Conservation (phyloP, 176 grass and related monocot species). For the Tuctoria greenei region DNA sequence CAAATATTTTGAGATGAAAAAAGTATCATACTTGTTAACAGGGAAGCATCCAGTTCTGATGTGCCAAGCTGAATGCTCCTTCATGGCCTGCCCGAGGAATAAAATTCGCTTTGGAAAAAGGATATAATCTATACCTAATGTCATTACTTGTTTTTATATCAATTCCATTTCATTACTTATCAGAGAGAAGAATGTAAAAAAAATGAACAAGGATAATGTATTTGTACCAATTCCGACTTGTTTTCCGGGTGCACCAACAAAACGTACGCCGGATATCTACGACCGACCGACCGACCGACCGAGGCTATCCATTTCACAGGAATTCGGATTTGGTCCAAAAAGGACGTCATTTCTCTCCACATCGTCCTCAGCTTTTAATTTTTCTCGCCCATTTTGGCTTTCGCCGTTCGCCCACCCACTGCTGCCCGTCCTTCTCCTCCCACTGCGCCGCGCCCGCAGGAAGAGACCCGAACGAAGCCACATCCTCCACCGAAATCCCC, state of each 20-base stretch:
- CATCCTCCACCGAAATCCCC: conserved; percentile 33
- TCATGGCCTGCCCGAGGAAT: too few relatives aligned
- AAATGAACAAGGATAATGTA: background rate
- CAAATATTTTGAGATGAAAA: too few relatives aligned
- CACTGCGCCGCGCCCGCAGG: conserved; percentile 26
- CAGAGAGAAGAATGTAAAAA: background rate
- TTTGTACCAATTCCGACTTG: background rate
- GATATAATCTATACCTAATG: too few relatives aligned
- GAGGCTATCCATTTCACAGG: conserved; percentile 20
- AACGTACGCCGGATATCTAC: conserved; percentile 41
- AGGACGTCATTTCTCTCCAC: background rate
- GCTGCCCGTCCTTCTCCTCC: background rate
- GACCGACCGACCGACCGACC: conserved; percentile 22
- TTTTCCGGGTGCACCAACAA: background rate
- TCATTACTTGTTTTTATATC: too few relatives aligned
- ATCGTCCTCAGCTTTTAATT: conserved; percentile 31
- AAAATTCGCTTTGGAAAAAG: too few relatives aligned
- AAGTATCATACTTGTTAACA: too few relatives aligned
- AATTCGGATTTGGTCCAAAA: conserved; percentile 53
- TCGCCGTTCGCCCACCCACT: conserved; percentile 12
- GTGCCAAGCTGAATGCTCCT: too few relatives aligned
- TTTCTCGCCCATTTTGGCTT: conserved; percentile 34
- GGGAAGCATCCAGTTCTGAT: too few relatives aligned
- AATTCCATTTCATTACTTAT: background rate
- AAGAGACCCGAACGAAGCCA: conserved; percentile 39